These are phyloP conservation scores for Camellia oleifera DNA, from an alignment of 179 eudicot genomes.

Conservation along the genomic window DNA sequence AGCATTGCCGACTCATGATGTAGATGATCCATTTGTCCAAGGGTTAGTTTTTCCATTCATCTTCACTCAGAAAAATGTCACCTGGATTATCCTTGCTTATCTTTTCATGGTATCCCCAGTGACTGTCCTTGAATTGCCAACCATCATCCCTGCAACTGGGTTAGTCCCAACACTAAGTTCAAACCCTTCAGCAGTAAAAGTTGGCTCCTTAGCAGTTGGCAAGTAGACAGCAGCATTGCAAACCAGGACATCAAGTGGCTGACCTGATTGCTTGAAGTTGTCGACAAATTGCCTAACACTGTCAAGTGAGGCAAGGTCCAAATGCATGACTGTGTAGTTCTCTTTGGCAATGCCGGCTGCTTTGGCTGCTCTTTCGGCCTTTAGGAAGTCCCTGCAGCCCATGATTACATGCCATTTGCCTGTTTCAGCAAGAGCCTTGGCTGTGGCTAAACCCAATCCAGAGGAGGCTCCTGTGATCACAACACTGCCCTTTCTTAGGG, in stretches of 20 bases:
- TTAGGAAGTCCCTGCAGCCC: constrained; percentile 57
- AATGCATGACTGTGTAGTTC: constrained; percentile 34
- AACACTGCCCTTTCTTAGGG: constrained; percentile 49
- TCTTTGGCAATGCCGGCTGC: constrained; percentile 47
- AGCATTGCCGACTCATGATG: no score
- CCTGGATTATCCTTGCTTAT: no score
- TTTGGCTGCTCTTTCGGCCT: constrained; percentile 53
- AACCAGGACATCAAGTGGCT: constrained; percentile 66
- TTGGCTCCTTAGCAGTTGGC: constrained; percentile 20
- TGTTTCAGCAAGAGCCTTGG: constrained; percentile 55
- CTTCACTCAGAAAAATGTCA: no score
- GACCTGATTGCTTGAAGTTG: constrained; percentile 52
- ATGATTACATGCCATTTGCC: constrained; percentile 58
- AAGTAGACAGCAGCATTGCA: constrained; percentile 78
- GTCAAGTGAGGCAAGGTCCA: constrained; percentile 71
- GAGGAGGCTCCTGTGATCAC: constrained; percentile 58
- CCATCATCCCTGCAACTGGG: background rate
- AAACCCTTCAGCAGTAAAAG: constrained; percentile 24
- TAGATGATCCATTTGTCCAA: no score
- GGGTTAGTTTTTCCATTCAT: no score
- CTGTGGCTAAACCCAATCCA: constrained; percentile 50
- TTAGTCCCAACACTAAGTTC: constrained; percentile 23
- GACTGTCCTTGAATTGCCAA: no score
- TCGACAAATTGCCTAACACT: constrained; percentile 79
- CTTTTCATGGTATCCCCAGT: no score